Evolutionary conservation across 2,329 filamentous ascomycete genomes (phyloP), one percentile per base, ranked within the genome.

Genomic region (Magnaporthiopsis rhizophila): DNA sequence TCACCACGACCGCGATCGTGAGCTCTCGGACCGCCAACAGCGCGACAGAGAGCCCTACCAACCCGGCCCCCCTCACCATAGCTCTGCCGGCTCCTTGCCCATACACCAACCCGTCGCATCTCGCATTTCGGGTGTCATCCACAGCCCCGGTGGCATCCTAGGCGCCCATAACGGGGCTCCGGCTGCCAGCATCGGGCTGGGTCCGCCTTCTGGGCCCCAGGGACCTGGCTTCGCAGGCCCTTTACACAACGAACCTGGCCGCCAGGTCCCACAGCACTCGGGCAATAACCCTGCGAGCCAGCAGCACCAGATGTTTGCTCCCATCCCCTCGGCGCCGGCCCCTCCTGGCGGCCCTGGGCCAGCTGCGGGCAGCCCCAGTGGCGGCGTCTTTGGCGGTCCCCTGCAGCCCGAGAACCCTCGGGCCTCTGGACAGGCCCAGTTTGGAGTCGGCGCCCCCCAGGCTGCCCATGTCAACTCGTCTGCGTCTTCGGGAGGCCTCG

Each of bases 51-150:
- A 89, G 58, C 84, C 86, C 62, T 88, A 87, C 71, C 89, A 88
- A 69, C 83, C 85, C 26, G 73, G 75, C 62, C 85, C 90, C 66
- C 87, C 89, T 32, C 92, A 95, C 72, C 93, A 97, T 75, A 95
- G 89, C 77, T 93, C 91, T 72, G 88, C 91, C 56, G 91, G 89
- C 65, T 92, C 93, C 3, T 91, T 97, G 64, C 92, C 93, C 64
- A 89, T 98, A 70, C 94, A 98, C 76, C 94, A 98, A 75, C 94
- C 94, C 6, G 92, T 97, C 65, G 94, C 94, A 67, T 87, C 92
- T 73, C 82, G 93, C 76, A 81, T 92, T 67, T 79, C 89, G 65
- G 89, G 88, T 68, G 89, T 91, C 63, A 96, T 97, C 65, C 94
- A 97, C 74, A 96, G 92, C 59, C 94, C 94, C 1, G 94, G 95